A percentile compares a stretch with the other conserved stretches of the same genome.
Conservation (phyloP, 768 basidiomycete species). For the Fistulinella prunicolor region DNA sequence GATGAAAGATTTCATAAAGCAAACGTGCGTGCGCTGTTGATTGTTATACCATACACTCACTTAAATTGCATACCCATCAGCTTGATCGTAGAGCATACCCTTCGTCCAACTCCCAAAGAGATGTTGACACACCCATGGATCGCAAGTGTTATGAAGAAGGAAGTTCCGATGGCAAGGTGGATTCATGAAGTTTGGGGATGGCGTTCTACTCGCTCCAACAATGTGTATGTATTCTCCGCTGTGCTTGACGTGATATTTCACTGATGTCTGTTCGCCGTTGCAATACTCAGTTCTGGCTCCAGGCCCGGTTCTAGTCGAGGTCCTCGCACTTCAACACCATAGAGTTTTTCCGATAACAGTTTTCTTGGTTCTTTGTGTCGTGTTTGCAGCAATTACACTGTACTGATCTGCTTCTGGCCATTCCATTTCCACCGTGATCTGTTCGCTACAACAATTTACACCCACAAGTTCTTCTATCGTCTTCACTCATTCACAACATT, state of each 20-base stretch:
- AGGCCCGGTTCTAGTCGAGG: conserved; percentile 32
- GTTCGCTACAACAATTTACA: conserved; percentile 21
- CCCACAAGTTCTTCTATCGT: conserved; percentile 15
- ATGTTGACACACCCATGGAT: conserved; percentile 88
- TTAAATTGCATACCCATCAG: conserved; percentile 36
- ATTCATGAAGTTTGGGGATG: conserved; percentile 83
- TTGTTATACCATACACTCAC: conserved; percentile 3
- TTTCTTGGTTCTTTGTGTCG: conserved; percentile 7
- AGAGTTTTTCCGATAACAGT: conserved; percentile 13
- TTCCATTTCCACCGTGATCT: conserved; percentile 11
- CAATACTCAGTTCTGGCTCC: conserved; percentile 19
- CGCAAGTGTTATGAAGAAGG: conserved; percentile 67
- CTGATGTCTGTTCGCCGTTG: background rate
- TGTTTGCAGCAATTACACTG: conserved; percentile 22
- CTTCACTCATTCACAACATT: conserved; percentile 10
- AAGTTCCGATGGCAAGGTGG: conserved; percentile 89
- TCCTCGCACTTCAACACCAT: conserved; percentile 22
- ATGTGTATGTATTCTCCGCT: conserved; percentile 16
- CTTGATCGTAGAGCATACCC: conserved; percentile 62
- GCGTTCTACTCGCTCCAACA: conserved; percentile 42
- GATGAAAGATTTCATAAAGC: conserved; percentile 90
- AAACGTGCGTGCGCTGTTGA: conserved; percentile 55
- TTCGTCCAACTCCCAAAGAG: conserved; percentile 78
- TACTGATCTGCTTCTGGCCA: conserved; percentile 15
- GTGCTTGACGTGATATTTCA: background rate